Evolutionary conservation across 805 yeast genomes (phyloP).

Genomic region (Pichia eremophila): DNA sequence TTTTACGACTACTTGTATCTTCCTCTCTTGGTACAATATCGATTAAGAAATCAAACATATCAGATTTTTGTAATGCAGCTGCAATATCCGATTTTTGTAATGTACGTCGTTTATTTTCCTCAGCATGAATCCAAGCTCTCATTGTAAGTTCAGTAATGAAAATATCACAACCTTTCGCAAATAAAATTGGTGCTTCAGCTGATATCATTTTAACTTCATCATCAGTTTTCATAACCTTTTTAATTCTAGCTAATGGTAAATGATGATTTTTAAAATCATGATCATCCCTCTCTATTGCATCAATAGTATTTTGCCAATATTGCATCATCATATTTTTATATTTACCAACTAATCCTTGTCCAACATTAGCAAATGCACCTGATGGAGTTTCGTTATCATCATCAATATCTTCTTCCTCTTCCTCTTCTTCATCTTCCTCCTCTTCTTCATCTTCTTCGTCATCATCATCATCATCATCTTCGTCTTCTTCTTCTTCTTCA

Average conservation of each 20-base stretch:
- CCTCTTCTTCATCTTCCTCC: constrained; percentile 21
- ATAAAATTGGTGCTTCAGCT: constrained; percentile 95
- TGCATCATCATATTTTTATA: constrained; percentile 86
- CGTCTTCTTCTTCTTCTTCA: constrained; percentile 11
- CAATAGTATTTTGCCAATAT: constrained; percentile 95
- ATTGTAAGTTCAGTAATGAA: constrained; percentile 94
- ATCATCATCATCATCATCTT: constrained; percentile 9
- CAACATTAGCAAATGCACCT: constrained; percentile 59
- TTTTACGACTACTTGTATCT: constrained; percentile 36
- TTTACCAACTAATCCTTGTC: constrained; percentile 79
- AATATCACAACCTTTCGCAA: constrained; percentile 96
- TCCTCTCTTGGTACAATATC: constrained; percentile 93
- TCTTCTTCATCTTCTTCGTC: constrained; percentile 23
- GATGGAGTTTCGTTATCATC: constrained; percentile 28
- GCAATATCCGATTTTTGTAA: constrained; percentile 91
- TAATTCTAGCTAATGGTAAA: constrained; percentile 89
- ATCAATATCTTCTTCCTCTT: constrained; percentile 10
- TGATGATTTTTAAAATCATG: constrained; percentile 93
- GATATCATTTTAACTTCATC: constrained; percentile 96
- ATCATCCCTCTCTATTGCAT: constrained; percentile 76
- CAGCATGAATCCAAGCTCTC: constrained; percentile 99
- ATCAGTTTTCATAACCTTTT: constrained; percentile 96
- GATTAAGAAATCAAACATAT: constrained; percentile 94
- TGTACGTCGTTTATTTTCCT: constrained; percentile 90
- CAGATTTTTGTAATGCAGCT: constrained; percentile 86